phyloP scores from a whole-genome alignment of 73 alveolate genomes.

The Uronychia setigera region DNA sequence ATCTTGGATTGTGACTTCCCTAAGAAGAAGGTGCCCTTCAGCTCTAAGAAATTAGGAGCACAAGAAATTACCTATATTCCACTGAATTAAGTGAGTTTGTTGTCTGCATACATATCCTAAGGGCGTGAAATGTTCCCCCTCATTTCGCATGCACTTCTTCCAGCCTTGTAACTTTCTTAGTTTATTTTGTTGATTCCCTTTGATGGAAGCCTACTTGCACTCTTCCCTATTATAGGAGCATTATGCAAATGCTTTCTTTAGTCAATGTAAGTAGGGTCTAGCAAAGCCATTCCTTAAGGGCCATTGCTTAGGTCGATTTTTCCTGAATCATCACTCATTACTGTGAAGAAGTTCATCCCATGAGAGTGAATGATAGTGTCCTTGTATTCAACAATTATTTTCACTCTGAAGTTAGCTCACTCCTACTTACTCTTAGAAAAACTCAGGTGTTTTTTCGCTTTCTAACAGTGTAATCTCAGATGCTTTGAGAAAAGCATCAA shows the following conservation, averaged over 20 bases:
- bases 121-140: not conserved
- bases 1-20: not conserved
- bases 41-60: not conserved
- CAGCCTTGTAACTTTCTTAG: too few relatives aligned
- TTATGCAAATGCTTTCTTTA: too few relatives aligned
- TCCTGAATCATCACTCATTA: not conserved
- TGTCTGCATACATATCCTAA: not conserved
- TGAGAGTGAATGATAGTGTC: not conserved
- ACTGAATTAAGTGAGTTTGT: too few relatives aligned
- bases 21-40: not conserved
- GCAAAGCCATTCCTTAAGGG: too few relatives aligned
- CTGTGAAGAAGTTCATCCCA: not conserved
- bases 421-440: not conserved
- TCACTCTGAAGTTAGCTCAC: not conserved
- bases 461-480: not conserved
- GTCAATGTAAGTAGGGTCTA: too few relatives aligned
- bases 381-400: not conserved
- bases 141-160: not conserved
- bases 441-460: not conserved
- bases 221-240: too few relatives aligned
- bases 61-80: not conserved
- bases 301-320: too few relatives aligned
- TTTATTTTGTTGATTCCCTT: too few relatives aligned
- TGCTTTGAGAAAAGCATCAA: not conserved
- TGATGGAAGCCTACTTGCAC: too few relatives aligned